These are phyloP conservation scores for Sequoia sempervirens DNA, from an alignment of 75 land plant species.

Conservation along the genomic window DNA sequence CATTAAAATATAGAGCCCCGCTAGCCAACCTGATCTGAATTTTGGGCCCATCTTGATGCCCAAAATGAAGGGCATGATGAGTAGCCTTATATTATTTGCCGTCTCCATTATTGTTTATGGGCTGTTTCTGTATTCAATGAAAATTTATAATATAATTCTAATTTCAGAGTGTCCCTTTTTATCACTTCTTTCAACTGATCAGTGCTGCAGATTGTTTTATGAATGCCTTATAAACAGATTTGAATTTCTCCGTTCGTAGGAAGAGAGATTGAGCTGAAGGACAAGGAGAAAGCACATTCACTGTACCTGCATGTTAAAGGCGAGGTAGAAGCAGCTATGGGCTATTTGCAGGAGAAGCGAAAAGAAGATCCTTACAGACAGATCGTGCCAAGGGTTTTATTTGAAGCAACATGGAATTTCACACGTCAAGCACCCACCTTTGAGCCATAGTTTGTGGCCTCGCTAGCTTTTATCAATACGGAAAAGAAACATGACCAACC, in stretches of 20 bases:
- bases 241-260: slow-evolving; percentile 24
- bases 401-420: slow-evolving; percentile 49
- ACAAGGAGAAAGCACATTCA: slow-evolving; percentile 51
- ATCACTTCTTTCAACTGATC: neutral
- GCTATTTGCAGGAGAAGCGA: slow-evolving; percentile 69
- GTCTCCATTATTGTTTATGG: neutral
- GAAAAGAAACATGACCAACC: neutral
- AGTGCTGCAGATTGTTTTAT: neutral
- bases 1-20: neutral
- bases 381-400: slow-evolving; percentile 44
- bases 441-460: slow-evolving; percentile 33
- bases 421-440: slow-evolving; percentile 65
- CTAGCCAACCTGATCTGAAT: neutral
- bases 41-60: neutral
- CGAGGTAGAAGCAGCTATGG: slow-evolving; percentile 49
- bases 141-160: neutral
- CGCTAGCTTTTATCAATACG: neutral
- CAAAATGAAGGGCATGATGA: neutral
- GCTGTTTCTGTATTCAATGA: neutral
- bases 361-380: slow-evolving; percentile 81
- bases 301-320: slow-evolving; percentile 64
- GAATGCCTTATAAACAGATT: neutral
- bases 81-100: neutral
- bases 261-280: slow-evolving; percentile 38
- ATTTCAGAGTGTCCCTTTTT: neutral